Base-by-base conservation (phyloP, 345 rosid genomes). In the Syzygium oleosum region DNA sequence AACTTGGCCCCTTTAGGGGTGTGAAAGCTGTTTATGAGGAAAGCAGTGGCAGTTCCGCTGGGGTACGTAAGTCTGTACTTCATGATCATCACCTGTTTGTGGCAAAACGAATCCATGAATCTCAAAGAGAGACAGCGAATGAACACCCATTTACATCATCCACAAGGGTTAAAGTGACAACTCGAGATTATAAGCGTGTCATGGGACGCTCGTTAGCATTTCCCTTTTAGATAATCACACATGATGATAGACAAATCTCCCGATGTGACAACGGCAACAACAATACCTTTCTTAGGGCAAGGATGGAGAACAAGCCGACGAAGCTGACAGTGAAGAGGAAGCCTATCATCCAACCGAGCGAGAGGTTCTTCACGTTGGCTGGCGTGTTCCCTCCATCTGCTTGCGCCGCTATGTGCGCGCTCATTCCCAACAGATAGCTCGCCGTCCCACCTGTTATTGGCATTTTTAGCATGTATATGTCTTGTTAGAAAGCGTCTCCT, bases 1-100 rank as follows among this genome's bases (percentile, higher is more conserved):
- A 96, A 91, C 90, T 91, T 92, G 85, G 99, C 99, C 46, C 99
- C 99, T 90, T 90, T 96, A 12, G 99, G 99, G 1, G 99, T 97
- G 90, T 97, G 99, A 86, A 97, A 97, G 85, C 98, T 94, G 90
- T 97, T 97, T 92, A 97, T 94, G 21, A 97, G 98, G 88, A 92
- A 95, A 41, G 99, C 98, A 80, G 98, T 97, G 27, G 99, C 98
- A 16, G 99, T 96, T 54, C 99, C 99, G 86, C 98, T 96, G 25
- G 99, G 98, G 85, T 97, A 96, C 84, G 98, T 96, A 85, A 97
- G 86, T 85, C 93, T 97, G 92, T 94, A 96, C 90, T 93, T 95
- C 90, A 94, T 84, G 43, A 97, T 94, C 99, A 97, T 97, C 91
- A 93, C 86, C 98, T 97, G 91, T 3, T 73, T 31, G 34, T 31